A percentile compares a stretch with the other conserved stretches of the same genome.
phyloP scores from a whole-genome alignment of 805 yeast genomes.

The Candida arabinofermentans region DNA sequence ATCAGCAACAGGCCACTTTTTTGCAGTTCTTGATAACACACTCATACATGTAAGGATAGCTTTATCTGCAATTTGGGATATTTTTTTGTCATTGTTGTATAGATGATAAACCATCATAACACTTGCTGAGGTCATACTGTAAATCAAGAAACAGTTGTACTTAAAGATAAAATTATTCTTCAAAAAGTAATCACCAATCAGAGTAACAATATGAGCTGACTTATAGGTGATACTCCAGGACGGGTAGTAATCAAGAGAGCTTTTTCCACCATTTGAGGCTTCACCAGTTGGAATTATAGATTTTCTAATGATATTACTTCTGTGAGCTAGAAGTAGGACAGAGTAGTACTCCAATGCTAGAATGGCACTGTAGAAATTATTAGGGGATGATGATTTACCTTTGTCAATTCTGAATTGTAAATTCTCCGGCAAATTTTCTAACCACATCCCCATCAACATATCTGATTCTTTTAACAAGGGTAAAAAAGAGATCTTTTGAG shows the following conservation, averaged over 20 bases:
- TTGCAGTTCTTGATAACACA: constrained; percentile 38
- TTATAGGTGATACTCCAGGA: constrained; percentile 80
- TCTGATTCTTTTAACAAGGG: constrained; percentile 56
- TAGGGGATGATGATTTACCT: constrained; percentile 17
- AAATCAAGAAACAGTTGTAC: constrained; percentile 23
- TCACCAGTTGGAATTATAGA: constrained; percentile 13
- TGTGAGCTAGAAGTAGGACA: constrained; percentile 60
- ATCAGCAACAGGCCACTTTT: constrained; percentile 48
- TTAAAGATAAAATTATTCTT: constrained; percentile 52
- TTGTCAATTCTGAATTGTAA: constrained; percentile 47
- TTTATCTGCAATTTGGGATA: constrained; percentile 22
- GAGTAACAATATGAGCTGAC: constrained; percentile 71
- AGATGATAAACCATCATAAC: constrained; percentile 71
- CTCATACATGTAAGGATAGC: constrained; percentile 22
- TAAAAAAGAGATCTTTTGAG: constrained; percentile 36
- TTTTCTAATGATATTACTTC: constrained; percentile 55
- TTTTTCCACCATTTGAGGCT: constrained; percentile 29
- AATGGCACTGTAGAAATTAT: constrained; percentile 48
- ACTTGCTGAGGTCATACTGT: constrained; percentile 60
- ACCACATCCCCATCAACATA: constrained; percentile 71
- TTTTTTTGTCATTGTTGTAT: constrained; percentile 22
- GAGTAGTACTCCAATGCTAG: constrained; percentile 69
- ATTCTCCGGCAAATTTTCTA: constrained; percentile 56
- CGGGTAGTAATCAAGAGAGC: constrained; percentile 43
- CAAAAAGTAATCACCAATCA: constrained; percentile 53